A percentile compares a stretch with the other conserved stretches of the same genome.
Conservation (phyloP, 345 rosid genomes). For the Citrus trifoliata region DNA sequence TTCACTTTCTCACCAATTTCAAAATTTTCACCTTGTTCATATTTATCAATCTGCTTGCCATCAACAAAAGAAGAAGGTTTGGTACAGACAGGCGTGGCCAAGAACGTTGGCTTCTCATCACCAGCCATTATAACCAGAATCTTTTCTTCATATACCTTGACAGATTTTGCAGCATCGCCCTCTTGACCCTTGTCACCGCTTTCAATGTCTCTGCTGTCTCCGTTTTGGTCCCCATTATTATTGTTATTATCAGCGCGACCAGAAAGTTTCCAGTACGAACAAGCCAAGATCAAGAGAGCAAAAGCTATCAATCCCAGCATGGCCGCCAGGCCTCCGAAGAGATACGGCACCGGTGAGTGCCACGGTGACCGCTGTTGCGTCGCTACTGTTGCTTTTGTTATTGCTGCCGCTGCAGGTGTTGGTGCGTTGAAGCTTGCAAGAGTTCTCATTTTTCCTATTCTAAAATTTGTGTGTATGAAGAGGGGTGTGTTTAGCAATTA, state of each 20-base stretch:
- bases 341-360: conserved; percentile 80
- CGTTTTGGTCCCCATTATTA: conserved; percentile 3
- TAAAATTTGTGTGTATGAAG: background rate
- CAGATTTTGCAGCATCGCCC: conserved; percentile 24
- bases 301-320: conserved; percentile 75
- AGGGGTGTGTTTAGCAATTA: background rate
- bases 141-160: conserved; percentile 53
- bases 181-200: conserved; percentile 51
- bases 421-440: conserved; percentile 7
- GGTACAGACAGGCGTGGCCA: conserved; percentile 59
- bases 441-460: conserved; percentile 20
- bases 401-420: conserved; percentile 7
- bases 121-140: conserved; percentile 75
- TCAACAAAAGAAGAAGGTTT: conserved; percentile 35
- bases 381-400: conserved; percentile 4
- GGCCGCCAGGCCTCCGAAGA: conserved; percentile 77
- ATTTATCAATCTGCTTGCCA: conserved; percentile 23
- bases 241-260: conserved; percentile 23
- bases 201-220: conserved; percentile 23
- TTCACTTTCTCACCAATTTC: conserved; percentile 38
- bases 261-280: conserved; percentile 64
- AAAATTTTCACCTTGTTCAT: conserved; percentile 17
- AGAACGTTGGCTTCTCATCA: conserved; percentile 55
- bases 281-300: conserved; percentile 71
- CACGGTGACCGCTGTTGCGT: conserved; percentile 54